Percentiles rank a stretch among this genome's conserved stretches.
Conservation (phyloP, 352 stramenopile genomes). For the Phytopythium litorale region DNA sequence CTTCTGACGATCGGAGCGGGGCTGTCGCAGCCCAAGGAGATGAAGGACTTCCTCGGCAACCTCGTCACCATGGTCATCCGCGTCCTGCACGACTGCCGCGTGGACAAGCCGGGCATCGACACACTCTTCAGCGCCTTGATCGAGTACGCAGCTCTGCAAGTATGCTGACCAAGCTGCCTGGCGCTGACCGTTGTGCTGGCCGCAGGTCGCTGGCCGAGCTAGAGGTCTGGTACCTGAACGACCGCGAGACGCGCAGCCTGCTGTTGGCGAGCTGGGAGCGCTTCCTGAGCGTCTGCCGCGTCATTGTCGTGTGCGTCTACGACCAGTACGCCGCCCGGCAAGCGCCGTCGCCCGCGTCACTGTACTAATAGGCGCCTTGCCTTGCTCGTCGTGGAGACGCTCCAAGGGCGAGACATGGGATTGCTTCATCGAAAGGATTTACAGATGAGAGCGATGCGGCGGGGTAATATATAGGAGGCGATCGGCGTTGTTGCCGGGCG, state of each 20-base stretch:
- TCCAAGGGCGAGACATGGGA: neutral
- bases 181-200: neutral
- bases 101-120: slow-evolving; percentile 37
- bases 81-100: slow-evolving; percentile 54
- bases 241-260: slow-evolving; percentile 42
- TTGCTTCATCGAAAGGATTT: no score
- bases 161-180: neutral
- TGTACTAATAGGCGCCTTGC: neutral
- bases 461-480: no score
- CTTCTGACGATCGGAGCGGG: slow-evolving; percentile 70
- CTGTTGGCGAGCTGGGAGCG: slow-evolving; percentile 69
- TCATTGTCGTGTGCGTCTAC: slow-evolving; percentile 48
- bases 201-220: slow-evolving; percentile 44
- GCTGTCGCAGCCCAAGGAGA: slow-evolving; percentile 70
- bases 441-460: no score
- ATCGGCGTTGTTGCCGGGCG: no score
- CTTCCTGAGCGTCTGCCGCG: slow-evolving; percentile 63
- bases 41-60: slow-evolving; percentile 67
- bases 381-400: neutral
- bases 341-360: neutral
- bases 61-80: slow-evolving; percentile 53
- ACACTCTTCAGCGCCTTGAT: slow-evolving; percentile 63
- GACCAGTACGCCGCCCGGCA: slow-evolving; percentile 22
- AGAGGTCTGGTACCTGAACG: slow-evolving; percentile 75
- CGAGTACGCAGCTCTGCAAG: slow-evolving; percentile 27